These are phyloP conservation scores for Nicotiana undulata DNA, from an alignment of 257 asterid species.

Conservation along the genomic window DNA sequence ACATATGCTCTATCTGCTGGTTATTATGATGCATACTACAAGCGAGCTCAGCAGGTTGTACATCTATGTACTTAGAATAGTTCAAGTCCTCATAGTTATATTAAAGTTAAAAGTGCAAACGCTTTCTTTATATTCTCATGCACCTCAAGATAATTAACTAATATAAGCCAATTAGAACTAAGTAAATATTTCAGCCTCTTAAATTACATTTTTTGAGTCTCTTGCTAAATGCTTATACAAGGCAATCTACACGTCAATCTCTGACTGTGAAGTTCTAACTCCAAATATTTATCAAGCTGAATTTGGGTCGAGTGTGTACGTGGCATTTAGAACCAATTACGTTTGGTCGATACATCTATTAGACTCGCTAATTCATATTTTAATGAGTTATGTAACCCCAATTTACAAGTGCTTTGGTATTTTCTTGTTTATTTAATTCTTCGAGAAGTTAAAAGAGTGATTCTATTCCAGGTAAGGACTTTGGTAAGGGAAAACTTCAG, in stretches of 20 bases:
- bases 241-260: not conserved
- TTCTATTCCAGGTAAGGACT: constrained; percentile 66
- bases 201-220: not conserved
- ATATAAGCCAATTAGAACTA: not conserved
- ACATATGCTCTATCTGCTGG: constrained; percentile 99
- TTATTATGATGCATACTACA: constrained; percentile 95
- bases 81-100: not conserved
- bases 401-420: not conserved
- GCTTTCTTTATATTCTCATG: not conserved
- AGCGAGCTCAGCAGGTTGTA: constrained; percentile 90
- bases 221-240: not conserved
- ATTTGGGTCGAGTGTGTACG: not conserved
- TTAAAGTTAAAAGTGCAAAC: not conserved
- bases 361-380: not conserved
- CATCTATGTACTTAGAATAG: not conserved
- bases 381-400: not conserved
- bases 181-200: not conserved
- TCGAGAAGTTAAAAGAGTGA: constrained; percentile 6
- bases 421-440: not conserved
- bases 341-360: not conserved
- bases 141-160: not conserved
- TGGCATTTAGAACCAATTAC: not conserved
- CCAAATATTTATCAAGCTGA: not conserved
- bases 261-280: not conserved
- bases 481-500: constrained; percentile 61